phyloP scores from a whole-genome alignment of 345 rosid genomes.

The Angophora floribunda region DNA sequence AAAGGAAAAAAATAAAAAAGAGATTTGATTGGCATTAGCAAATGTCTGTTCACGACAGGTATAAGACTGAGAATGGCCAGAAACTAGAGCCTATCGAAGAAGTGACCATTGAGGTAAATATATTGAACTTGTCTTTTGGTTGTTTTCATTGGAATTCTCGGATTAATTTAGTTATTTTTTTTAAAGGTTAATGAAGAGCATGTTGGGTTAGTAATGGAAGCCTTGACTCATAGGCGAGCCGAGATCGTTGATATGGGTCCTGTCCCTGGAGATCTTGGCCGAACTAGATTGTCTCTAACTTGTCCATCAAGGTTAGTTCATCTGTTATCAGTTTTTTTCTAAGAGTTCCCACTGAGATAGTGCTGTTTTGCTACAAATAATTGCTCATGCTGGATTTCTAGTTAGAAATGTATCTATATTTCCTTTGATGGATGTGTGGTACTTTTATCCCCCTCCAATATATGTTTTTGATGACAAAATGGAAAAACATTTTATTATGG shows the following conservation, averaged over 20 bases:
- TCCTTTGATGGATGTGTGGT: not conserved
- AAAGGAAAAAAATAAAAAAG: not conserved
- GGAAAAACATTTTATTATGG: not conserved
- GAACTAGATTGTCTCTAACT: conserved; percentile 80
- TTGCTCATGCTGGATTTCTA: not conserved
- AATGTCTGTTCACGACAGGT: conserved; percentile 32
- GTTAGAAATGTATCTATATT: not conserved
- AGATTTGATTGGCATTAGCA: not conserved
- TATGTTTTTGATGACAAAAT: not conserved
- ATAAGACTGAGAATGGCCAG: conserved; percentile 53
- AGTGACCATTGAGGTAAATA: conserved; percentile 71
- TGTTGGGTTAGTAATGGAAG: conserved; percentile 87
- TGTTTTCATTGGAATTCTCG: not conserved
- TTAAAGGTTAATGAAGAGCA: conserved; percentile 82
- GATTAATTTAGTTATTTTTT: not conserved
- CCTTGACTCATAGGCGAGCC: conserved; percentile 86
- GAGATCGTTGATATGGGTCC: conserved; percentile 91
- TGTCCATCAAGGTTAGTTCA: conserved; percentile 83
- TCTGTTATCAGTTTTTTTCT: not conserved
- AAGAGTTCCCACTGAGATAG: not conserved
- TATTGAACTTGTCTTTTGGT: not conserved
- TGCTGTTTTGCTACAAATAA: not conserved
- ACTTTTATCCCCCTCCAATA: not conserved
- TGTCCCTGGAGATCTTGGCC: conserved; percentile 81
- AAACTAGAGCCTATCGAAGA: conserved; percentile 96